Percentiles rank a stretch among this genome's conserved stretches.
Evolutionary conservation across 495 filamentous ascomycete genomes (phyloP).

Genomic region (Podospora pseudopauciseta): DNA sequence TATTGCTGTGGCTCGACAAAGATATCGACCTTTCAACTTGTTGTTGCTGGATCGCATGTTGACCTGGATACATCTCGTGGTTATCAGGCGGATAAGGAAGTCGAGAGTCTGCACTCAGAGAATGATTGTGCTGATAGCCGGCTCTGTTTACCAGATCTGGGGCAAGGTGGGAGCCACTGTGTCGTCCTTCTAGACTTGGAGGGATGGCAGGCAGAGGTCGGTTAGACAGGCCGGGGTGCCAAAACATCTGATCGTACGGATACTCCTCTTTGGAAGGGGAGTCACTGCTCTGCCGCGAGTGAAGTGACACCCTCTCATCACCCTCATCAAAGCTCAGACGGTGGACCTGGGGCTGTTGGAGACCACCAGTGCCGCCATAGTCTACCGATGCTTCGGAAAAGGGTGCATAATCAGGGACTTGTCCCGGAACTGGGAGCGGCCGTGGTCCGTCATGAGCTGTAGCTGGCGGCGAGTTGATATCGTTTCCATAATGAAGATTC

Average conservation of each 20-base stretch:
- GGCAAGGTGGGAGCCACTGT: conserved; percentile 40
- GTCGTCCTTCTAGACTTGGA: conserved; percentile 36
- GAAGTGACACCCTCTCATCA: conserved; percentile 64
- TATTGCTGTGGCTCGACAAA: conserved; percentile 72
- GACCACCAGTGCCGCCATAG: conserved; percentile 78
- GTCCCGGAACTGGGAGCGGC: conserved; percentile 35
- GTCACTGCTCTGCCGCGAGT: conserved; percentile 54
- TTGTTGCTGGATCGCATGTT: conserved; percentile 39
- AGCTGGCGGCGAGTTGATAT: conserved; percentile 40
- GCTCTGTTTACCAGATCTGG: conserved; percentile 32
- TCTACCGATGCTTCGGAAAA: conserved; percentile 54
- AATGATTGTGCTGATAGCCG: conserved; percentile 39
- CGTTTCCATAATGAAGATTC: conserved; percentile 69
- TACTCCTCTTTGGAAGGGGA: conserved; percentile 60
- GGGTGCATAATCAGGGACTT: conserved; percentile 36
- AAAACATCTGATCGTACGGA: conserved; percentile 75
- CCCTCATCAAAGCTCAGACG: conserved; percentile 91
- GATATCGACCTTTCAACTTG: conserved; percentile 83
- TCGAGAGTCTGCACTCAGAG: conserved; percentile 39
- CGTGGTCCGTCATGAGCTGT: conserved; percentile 30
- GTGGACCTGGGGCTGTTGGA: conserved; percentile 66
- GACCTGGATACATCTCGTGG: conserved; percentile 29
- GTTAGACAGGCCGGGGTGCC: conserved; percentile 71
- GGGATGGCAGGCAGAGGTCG: conserved; percentile 82
- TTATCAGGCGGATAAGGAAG: conserved; percentile 28